Conservation (phyloP, 2,329 filamentous ascomycete genomes). For the Colletotrichum sp. region DNA sequence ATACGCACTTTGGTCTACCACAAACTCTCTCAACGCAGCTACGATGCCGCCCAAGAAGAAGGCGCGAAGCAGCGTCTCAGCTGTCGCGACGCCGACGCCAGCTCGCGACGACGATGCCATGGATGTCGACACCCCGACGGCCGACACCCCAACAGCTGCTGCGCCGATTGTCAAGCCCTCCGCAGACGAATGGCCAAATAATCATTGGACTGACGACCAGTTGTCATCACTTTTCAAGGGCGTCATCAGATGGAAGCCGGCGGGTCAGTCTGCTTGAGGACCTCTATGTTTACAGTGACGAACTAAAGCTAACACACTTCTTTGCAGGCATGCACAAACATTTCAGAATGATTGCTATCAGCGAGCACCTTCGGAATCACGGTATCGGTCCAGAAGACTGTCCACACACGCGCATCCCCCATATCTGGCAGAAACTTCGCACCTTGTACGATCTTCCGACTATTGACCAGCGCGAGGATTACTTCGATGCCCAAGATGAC, state of each 20-base stretch:
- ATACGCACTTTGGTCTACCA: neutral
- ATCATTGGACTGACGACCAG: slow-evolving; percentile 95
- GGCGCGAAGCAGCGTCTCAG: slow-evolving; percentile 57
- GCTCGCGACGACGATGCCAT: slow-evolving; percentile 64
- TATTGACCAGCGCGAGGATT: slow-evolving; percentile 83
- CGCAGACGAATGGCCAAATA: slow-evolving; percentile 52
- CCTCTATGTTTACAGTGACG: neutral
- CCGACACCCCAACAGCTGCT: slow-evolving; percentile 53
- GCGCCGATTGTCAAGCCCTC: slow-evolving; percentile 44
- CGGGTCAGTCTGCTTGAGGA: slow-evolving; percentile 59
- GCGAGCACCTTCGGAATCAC: slow-evolving; percentile 79
- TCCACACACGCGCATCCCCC: slow-evolving; percentile 84
- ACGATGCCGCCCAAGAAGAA: slow-evolving; percentile 76
- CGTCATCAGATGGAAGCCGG: slow-evolving; percentile 95
- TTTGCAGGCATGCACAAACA: slow-evolving; percentile 85
- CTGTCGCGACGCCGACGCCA: slow-evolving; percentile 62
- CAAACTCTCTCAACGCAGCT: neutral
- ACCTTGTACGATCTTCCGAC: slow-evolving; percentile 85
- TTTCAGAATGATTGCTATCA: slow-evolving; percentile 88
- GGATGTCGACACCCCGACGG: slow-evolving; percentile 61
- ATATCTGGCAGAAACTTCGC: slow-evolving; percentile 88
- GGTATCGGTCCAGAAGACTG: slow-evolving; percentile 74
- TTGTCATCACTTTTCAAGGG: slow-evolving; percentile 91
- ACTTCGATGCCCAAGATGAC: slow-evolving; percentile 59
- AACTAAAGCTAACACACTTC: slow-evolving; percentile 23